phyloP scores from a whole-genome alignment of 495 filamentous ascomycete genomes.

The Astrothelium macrocarpum region DNA sequence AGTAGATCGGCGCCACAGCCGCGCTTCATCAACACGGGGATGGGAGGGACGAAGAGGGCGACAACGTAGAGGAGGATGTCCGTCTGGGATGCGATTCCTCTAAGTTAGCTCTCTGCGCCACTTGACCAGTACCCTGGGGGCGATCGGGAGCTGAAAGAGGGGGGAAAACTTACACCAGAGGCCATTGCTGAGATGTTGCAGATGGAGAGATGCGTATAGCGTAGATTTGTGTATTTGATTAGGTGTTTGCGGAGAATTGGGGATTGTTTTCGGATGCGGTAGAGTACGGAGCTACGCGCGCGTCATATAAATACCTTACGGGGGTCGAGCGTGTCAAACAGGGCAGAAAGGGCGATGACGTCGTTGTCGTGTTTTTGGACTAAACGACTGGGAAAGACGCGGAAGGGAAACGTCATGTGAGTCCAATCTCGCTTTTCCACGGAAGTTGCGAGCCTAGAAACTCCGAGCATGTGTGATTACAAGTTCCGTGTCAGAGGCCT shows the following conservation, averaged over 20 bases:
- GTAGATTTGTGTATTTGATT: neutral
- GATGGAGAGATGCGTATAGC: no score
- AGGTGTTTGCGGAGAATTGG: neutral
- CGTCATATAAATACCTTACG: neutral
- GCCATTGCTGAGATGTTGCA: neutral
- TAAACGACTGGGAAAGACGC: neutral
- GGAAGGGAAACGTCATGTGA: neutral
- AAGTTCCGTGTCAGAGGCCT: no score
- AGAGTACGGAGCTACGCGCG: no score
- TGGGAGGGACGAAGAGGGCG: slow-evolving; percentile 23
- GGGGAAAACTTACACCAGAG: no score
- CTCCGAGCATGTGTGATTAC: no score
- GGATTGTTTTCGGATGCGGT: neutral
- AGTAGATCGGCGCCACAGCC: slow-evolving; percentile 24
- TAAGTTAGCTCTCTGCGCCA: neutral
- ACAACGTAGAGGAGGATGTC: slow-evolving; percentile 23
- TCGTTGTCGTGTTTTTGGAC: neutral
- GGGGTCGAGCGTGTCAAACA: neutral
- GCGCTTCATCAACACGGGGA: slow-evolving; percentile 24
- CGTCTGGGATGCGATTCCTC: slow-evolving; percentile 9
- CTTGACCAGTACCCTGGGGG: neutral
- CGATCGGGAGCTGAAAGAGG: neutral
- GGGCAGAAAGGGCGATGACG: neutral
- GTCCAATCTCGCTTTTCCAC: no score
- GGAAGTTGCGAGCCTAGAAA: no score